Percentiles rank a stretch among this genome's conserved stretches.
Conservation (phyloP, 2,329 filamentous ascomycete species). For the Lecanosticta acicola region DNA sequence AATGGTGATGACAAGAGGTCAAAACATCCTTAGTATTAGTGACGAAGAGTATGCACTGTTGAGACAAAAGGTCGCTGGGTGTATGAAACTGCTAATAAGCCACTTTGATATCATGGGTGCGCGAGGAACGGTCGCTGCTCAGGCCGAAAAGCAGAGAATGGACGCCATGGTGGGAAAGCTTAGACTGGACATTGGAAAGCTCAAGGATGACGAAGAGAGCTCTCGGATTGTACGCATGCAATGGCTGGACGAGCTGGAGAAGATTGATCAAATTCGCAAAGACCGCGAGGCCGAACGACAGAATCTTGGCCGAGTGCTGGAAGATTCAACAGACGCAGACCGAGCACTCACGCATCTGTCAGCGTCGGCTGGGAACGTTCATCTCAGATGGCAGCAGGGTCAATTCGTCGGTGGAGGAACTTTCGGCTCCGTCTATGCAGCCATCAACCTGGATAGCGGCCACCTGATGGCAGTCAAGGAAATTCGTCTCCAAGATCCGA, state of each 20-base stretch:
- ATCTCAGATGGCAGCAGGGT: slow-evolving; percentile 96
- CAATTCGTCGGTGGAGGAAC: slow-evolving; percentile 95
- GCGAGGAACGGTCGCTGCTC: slow-evolving; percentile 83
- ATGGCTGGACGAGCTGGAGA: slow-evolving; percentile 65
- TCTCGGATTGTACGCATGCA: slow-evolving; percentile 67
- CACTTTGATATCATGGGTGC: slow-evolving; percentile 99
- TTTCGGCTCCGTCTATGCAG: slow-evolving; percentile 94
- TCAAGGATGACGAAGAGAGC: slow-evolving; percentile 80
- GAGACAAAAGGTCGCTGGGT: slow-evolving; percentile 84
- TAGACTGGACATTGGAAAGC: slow-evolving; percentile 68
- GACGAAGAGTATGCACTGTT: slow-evolving; percentile 81
- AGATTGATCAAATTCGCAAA: slow-evolving; percentile 71
- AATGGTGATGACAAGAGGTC: slow-evolving; percentile 92
- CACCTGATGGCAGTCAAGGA: slow-evolving; percentile 99
- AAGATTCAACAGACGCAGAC: slow-evolving; percentile 93
- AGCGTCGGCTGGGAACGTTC: slow-evolving; percentile 89
- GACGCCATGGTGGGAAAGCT: slow-evolving; percentile 72
- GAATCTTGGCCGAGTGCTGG: slow-evolving; percentile 80
- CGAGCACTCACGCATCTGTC: slow-evolving; percentile 90
- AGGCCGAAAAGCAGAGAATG: slow-evolving; percentile 83
- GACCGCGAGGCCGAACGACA: slow-evolving; percentile 80
- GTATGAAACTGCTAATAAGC: slow-evolving; percentile 94
- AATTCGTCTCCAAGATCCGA: slow-evolving; percentile 92
- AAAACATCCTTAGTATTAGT: slow-evolving; percentile 84
- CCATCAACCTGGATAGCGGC: slow-evolving; percentile 93